phyloP scores from a whole-genome alignment of 129 eudicot species.

The Tanacetum coccineum region DNA sequence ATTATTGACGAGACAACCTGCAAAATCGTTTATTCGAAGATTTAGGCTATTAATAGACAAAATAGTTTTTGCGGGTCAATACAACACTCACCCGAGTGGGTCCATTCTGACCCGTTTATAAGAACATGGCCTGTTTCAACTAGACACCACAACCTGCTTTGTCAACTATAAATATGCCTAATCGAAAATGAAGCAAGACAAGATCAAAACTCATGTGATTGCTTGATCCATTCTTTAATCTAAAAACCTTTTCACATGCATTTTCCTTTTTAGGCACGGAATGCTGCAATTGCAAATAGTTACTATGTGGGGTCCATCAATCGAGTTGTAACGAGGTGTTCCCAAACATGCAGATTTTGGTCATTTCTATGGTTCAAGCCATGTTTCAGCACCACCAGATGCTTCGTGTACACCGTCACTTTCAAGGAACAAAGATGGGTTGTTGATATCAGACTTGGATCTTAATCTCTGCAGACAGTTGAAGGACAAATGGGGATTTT shows the following conservation, averaged over 20 bases:
- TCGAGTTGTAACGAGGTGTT: slow-evolving; percentile 90
- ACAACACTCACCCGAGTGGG: not conserved
- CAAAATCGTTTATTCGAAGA: not conserved
- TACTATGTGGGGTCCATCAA: slow-evolving; percentile 93
- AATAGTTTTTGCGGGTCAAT: slow-evolving; percentile 2
- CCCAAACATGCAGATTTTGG: slow-evolving; percentile 98
- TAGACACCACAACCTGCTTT: not conserved
- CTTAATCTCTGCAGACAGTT: slow-evolving; percentile 87
- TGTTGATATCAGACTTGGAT: slow-evolving; percentile 87
- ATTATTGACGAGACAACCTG: not conserved
- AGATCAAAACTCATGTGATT: too few relatives aligned
- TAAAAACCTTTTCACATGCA: not conserved
- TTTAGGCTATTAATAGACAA: too few relatives aligned
- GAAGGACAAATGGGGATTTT: slow-evolving; percentile 96
- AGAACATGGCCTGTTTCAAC: not conserved
- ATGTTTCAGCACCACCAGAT: slow-evolving; percentile 91
- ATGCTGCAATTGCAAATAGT: slow-evolving; percentile 97
- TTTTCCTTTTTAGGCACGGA: slow-evolving; percentile 71
- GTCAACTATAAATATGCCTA: not conserved
- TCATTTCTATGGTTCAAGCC: slow-evolving; percentile 94
- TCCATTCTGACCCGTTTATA: not conserved
- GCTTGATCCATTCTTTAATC: not conserved
- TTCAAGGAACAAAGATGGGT: slow-evolving; percentile 69
- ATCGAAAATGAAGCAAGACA: not conserved
- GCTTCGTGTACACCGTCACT: slow-evolving; percentile 95